Evolutionary conservation across 2,329 filamentous ascomycete species (phyloP).

Genomic region (Alternaria longipes): DNA sequence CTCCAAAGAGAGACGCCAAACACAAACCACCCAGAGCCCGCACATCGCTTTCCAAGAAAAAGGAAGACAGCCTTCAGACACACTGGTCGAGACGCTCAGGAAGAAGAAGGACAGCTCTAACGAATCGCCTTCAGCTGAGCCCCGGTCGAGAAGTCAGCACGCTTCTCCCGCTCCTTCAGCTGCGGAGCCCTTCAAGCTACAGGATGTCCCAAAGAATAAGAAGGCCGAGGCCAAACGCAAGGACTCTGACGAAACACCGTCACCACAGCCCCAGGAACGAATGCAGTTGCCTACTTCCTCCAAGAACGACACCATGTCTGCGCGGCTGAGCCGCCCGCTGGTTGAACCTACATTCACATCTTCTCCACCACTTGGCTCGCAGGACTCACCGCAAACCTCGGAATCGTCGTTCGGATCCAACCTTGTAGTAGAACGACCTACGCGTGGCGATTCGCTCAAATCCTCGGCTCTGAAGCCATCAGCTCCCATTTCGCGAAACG

Average conservation of each 20-base stretch:
- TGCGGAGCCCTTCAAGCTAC: constrained; percentile 71
- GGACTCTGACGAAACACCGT: constrained; percentile 55
- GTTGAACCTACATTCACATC: constrained; percentile 49
- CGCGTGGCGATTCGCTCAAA: constrained; percentile 68
- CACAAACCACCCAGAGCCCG: constrained; percentile 67
- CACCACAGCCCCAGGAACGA: constrained; percentile 19
- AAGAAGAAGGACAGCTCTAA: constrained; percentile 53
- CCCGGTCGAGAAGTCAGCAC: constrained; percentile 59
- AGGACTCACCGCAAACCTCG: constrained; percentile 47
- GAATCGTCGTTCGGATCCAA: constrained; percentile 52
- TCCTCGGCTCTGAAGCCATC: constrained; percentile 54
- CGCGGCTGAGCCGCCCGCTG: constrained; percentile 43
- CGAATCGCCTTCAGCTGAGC: constrained; percentile 51
- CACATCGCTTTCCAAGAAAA: constrained; percentile 94
- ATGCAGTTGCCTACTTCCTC: constrained; percentile 52
- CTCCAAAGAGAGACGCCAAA: constrained; percentile 53
- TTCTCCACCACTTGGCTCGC: constrained; percentile 50
- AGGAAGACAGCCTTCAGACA: constrained; percentile 70
- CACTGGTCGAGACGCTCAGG: constrained; percentile 64
- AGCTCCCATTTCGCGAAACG: constrained; percentile 66
- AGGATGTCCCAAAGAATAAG: constrained; percentile 78
- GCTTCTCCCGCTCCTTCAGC: constrained; percentile 46
- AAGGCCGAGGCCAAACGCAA: constrained; percentile 58
- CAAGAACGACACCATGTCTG: constrained; percentile 51
- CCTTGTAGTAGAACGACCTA: constrained; percentile 57